A percentile compares a stretch with the other conserved stretches of the same genome.
Evolutionary conservation across 495 filamentous ascomycete species (phyloP).

Genomic region (Choiromyces venosus): DNA sequence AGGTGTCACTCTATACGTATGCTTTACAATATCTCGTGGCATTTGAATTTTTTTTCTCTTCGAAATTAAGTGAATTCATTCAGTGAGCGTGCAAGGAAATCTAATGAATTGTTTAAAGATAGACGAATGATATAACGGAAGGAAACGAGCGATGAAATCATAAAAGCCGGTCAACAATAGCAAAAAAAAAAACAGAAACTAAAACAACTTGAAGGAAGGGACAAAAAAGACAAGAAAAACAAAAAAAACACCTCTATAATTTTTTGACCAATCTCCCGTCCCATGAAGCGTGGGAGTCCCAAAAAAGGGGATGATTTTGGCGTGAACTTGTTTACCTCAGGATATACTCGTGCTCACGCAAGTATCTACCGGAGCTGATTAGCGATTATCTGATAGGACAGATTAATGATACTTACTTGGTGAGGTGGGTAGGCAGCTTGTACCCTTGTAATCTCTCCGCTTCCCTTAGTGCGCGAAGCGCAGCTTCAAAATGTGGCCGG

Average conservation of each 20-base stretch:
- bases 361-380: not conserved
- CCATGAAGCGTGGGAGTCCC: not conserved
- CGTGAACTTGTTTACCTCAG: not conserved
- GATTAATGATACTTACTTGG: conserved; percentile 42
- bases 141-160: not conserved
- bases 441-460: conserved; percentile 46
- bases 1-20: not conserved
- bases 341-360: not conserved
- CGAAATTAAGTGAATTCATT: not conserved
- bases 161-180: not conserved
- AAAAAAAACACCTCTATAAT: not conserved
- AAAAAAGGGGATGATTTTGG: not conserved
- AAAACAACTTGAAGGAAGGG: not conserved
- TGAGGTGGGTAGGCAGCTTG: conserved; percentile 46
- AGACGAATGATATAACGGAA: not conserved
- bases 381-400: not conserved
- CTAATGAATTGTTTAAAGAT: not conserved
- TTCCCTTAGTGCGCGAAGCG: conserved; percentile 47
- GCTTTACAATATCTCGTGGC: not conserved
- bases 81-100: not conserved
- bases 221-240: not conserved
- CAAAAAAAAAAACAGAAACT: not conserved
- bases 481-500: conserved; percentile 47
- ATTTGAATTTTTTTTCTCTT: not conserved
- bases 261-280: no score